Evolutionary conservation across 148 eudicot genomes (phyloP).

Genomic region (Camellia granthamiana): DNA sequence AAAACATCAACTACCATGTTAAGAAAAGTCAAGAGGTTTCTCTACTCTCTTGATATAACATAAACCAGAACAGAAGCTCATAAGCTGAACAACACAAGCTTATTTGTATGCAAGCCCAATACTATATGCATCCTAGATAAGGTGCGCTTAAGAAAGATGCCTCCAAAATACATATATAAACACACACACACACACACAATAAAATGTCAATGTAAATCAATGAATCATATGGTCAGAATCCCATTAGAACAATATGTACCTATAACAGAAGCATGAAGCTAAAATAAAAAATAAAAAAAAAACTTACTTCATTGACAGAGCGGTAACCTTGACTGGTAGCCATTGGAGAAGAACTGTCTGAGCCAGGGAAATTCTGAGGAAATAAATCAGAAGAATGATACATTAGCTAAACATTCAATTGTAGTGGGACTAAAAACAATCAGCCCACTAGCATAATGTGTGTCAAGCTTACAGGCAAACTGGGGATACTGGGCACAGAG

Average conservation of each 20-base stretch:
- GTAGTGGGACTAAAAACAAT: conserved; percentile 12
- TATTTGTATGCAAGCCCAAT: neutral
- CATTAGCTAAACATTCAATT: conserved; percentile 15
- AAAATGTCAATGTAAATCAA: neutral
- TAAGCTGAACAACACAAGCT: neutral
- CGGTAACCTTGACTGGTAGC: conserved; percentile 45
- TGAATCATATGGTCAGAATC: neutral
- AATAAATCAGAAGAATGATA: neutral
- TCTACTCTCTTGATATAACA: neutral
- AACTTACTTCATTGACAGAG: conserved; percentile 51
- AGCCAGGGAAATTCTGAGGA: conserved; percentile 55
- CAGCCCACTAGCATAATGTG: conserved; percentile 5
- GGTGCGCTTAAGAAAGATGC: neutral
- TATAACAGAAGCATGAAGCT: neutral
- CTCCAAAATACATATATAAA: no score
- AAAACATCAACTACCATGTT: neutral
- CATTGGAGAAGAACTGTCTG: conserved; percentile 61
- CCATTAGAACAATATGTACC: neutral
- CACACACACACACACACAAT: neutral
- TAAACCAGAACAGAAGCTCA: neutral
- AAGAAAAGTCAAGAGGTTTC: neutral
- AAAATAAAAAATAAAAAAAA: neutral
- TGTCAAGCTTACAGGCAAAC: conserved; percentile 58
- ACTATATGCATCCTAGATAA: neutral
- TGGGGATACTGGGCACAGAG: conserved; percentile 51